Base-by-base conservation (phyloP, 2,329 filamentous ascomycete genomes). In the Neopestalotiopsis rosae region DNA sequence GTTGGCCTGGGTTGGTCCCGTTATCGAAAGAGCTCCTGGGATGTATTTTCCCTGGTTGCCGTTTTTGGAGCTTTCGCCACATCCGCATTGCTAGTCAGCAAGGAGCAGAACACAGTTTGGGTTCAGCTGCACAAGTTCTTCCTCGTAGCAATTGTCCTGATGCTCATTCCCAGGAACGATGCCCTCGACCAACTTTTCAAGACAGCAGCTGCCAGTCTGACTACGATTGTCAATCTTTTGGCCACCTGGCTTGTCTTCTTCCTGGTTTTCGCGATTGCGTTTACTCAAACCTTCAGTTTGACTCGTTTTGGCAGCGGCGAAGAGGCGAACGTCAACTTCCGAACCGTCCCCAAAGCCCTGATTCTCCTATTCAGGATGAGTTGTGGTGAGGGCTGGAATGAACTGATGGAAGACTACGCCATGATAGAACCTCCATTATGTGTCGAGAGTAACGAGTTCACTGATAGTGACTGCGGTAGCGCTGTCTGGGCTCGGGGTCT, bases 161-260 rank as follows among this genome's bases (percentile, higher is more conserved):
- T 99, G 65, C 88, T 99, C 42, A 99, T 99, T 70, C 96, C 96
- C 1, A 90, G 97, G 65, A 99, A 99, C 78, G 97, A 99, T 75
- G 95, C 97, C 64, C 88, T 99, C 28, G 97, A 99, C 78, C 96
- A 99, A 79, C 89, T 99, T 0, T 99, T 99, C 89, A 99, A 99
- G 81, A 99, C 97, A 1, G 97, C 95, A 0, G 96, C 96, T 12
- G 96, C 95, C 66, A 97, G 94, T 89, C 83, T 99, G 74, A 92
- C 93, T 2, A 91, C 93, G 20, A 99, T 99, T 74, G 89, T 92
- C 69, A 99, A 98, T 77, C 85, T 99, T 58, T 84, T 99, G 52
- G 95, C 95, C 1, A 99, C 97, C 0, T 99, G 96, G 96, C 93
- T 98, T 71, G 94, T 99, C 2, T 89, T 99, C 70, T 99, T 98